Evolutionary conservation across 371 early-diverging fungal genomes (phyloP), one percentile per base, ranked within the genome.

Genomic region (Nosema muscidifuracis): DNA sequence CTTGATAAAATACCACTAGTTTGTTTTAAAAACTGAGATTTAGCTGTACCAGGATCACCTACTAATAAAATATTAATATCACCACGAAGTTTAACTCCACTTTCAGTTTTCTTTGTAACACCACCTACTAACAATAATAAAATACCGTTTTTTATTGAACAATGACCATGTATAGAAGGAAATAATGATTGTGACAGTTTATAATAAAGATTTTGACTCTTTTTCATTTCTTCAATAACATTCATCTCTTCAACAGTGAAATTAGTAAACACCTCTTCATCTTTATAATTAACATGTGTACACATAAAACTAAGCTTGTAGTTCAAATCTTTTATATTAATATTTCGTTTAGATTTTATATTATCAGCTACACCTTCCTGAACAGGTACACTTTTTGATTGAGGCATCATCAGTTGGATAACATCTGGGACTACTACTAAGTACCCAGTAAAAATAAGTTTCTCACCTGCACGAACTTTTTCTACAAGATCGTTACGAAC

Each of bases 31-130:
- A 99, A 80, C 84, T 99, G 99, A 24, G 93, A 93, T 85, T 99
- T 99, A 77, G 94, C 93, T 57, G 94, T 92, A 82, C 94, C 94
- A 65, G 97, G 97, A 84, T 95, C 98, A 77, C 98, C 98, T 89
- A 97, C 93, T 73, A 97, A 83, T 71, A 92, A 90, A 26, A 97
- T 83, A 82, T 97, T 95, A 77, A 97, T 88, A 78, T 95, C 94
- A 67, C 81, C 81, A 71, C 82, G 44, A 74, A 91, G 91, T 79
- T 89, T 89, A 89, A 91, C 91, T 34, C 92, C 91, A 66, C 92
- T 92, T n/a, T 86, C 85, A 42, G 89, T 88, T 13, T 85, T 86
- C 81, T 91, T 91, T 51, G 89, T 85, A 0, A 88, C 65, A 7
- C 85, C 83, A 15, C 81, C 79, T 12, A 82, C 82, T 31, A 84